Evolutionary conservation across 768 basidiomycete genomes (phyloP).

Genomic region (Leccinum incarnatum): DNA sequence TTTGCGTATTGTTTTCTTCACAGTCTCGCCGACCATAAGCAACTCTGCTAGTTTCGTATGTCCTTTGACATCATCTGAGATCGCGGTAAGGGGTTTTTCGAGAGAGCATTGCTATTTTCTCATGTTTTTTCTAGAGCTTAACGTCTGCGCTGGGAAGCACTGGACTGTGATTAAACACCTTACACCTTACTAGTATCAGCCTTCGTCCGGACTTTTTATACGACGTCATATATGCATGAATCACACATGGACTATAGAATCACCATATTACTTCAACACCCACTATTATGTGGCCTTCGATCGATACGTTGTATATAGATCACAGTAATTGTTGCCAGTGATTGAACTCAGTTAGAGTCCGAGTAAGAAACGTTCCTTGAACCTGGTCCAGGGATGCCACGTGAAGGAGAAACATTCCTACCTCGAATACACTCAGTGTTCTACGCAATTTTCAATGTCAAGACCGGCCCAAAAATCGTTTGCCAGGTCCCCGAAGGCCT

Average conservation of each 20-base stretch:
- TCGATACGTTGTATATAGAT: neutral
- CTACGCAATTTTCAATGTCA: constrained; percentile 88
- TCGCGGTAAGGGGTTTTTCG: constrained; percentile 16
- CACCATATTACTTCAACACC: neutral
- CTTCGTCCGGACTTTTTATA: constrained; percentile 7
- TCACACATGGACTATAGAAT: constrained; percentile 17
- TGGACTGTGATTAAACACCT: neutral
- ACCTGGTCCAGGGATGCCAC: constrained; percentile 32
- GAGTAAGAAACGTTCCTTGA: neutral
- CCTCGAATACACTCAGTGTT: constrained; percentile 85
- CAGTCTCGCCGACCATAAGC: constrained; percentile 63
- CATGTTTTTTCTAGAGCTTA: constrained; percentile 18
- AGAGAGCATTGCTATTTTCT: constrained; percentile 3
- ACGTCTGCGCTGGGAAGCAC: constrained; percentile 15
- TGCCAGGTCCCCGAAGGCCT: constrained; percentile 94
- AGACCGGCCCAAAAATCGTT: constrained; percentile 83
- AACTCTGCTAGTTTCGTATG: constrained; percentile 62
- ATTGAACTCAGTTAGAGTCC: neutral
- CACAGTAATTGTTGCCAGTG: neutral
- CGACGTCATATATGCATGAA: constrained; percentile 13
- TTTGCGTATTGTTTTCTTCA: constrained; percentile 62
- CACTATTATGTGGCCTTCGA: constrained; percentile 1
- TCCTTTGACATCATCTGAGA: constrained; percentile 45
- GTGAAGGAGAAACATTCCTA: constrained; percentile 65
- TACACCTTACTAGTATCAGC: neutral